Base-by-base conservation (phyloP, 164 flowering plant species). In the Vitis riparia region DNA sequence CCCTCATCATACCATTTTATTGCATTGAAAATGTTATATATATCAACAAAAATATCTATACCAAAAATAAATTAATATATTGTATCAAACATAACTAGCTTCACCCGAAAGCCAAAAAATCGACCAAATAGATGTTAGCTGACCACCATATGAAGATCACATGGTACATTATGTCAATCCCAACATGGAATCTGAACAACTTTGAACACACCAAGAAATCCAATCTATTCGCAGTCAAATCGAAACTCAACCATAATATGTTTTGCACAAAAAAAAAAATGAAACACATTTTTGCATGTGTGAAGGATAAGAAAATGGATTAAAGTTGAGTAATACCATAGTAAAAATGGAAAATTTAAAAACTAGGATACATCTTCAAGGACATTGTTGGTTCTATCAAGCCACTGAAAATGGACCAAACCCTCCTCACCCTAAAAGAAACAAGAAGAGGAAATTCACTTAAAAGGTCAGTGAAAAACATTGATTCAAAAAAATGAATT, bases 321-420 rank as follows among this genome's bases (percentile, higher is more conserved):
- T 58, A 3, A 23, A 57, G 60, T 53, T 44, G 10, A 19, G 10
- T 1, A 29, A 69, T 16, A 68, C 55, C 2, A 53, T 5, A 27
- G 52, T 16, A 49, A 63, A 0, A 51, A 56, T n/a, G 3, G 2
- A 67, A 3, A 59, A 50, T 13, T 29, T 0, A 8, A 15, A 0
- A 14, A 70, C 50, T 32, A 71, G 97, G 99, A 94, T 94, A 94
- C 97, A 82, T 90, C 96, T 81, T 87, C 96, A 68, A 95, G 81
- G 50, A 71, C 82, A 80, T 91, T 90, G 52, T 64, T 82, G 32
- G 71, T 70, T 48, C 97, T 86, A 75, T 95, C 99, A 73, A 95
- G 84, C 99, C 99, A 95, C 75, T 93, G 99, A 77, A 93, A 86
- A 78, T 93, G 99, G 17, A 90, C 68, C 72, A 95, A 76, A n/a